Conservation (phyloP, 2,329 filamentous ascomycete genomes). For the Scedosporium aurantiacum region DNA sequence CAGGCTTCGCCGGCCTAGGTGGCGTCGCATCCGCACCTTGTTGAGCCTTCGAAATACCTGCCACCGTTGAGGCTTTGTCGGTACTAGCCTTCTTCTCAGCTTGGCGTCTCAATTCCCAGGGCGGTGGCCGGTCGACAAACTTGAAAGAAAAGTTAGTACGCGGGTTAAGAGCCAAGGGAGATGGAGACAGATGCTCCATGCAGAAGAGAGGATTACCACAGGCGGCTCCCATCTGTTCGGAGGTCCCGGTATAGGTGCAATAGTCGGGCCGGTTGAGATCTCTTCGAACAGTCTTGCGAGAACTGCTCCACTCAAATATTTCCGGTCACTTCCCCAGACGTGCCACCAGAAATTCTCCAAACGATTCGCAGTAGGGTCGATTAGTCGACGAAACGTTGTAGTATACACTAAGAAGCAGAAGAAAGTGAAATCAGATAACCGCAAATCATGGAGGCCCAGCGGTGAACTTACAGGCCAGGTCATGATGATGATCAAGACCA, state of each 20-base stretch:
- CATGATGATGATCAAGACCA: too few relatives aligned
- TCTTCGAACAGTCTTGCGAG: constrained; percentile 46
- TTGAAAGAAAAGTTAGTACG: neutral
- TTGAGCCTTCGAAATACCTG: constrained; percentile 10
- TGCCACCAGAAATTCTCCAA: constrained; percentile 59
- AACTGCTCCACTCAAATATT: constrained; percentile 38
- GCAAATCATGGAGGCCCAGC: constrained; percentile 10
- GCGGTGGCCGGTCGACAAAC: neutral
- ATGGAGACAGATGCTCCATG: neutral
- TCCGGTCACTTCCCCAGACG: constrained; percentile 48
- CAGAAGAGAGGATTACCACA: constrained; percentile 19
- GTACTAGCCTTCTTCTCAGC: constrained; percentile 15
- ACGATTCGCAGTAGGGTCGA: constrained; percentile 51
- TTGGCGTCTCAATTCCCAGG: constrained; percentile 11
- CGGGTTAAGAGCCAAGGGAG: neutral
- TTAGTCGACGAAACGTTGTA: constrained; percentile 44
- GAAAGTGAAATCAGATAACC: constrained; percentile 7
- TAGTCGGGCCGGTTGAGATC: constrained; percentile 46
- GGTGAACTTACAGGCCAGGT: too few relatives aligned
- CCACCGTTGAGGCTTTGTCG: neutral
- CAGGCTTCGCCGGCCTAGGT: neutral
- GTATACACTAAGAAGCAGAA: constrained; percentile 39
- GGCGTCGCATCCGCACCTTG: constrained; percentile 9
- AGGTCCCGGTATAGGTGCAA: constrained; percentile 43
- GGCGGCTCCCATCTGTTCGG: constrained; percentile 41